Evolutionary conservation across 345 rosid species (phyloP), one percentile per base, ranked within the genome.

Genomic region (Garcia nutans): DNA sequence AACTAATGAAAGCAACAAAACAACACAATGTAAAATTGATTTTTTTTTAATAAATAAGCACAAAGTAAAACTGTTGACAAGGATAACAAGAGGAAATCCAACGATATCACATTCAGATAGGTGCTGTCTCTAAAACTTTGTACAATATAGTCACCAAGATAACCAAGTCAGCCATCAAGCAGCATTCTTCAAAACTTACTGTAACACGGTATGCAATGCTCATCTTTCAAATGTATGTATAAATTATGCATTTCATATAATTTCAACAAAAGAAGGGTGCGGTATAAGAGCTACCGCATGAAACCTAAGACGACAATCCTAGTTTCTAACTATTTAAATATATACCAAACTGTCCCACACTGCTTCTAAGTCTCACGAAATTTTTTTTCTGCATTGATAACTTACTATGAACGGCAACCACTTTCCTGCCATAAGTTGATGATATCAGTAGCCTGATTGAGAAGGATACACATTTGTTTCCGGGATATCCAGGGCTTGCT

Each of bases 401-500:
- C 70, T 83, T 62, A 83, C 11, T 79, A 65, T 12, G 82, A 77
- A 75, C 80, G 79, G 44, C 85, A 87, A 61, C 88, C 86, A 24
- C 84, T 84, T 60, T 88, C 82, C 80, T 91, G 97, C 97, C 97
- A 92, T 65, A 90, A 84, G 58, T 89, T 89, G 87, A 95, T 90
- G 75, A 95, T 82, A 45, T 91, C 96, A 23, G 97, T 87, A 58
- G 97, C 96, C 81, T 93, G 96, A 76, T 93, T 90, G 69, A 95
- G 97, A 73, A 93, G 91, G 77, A 87, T 81, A 76, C 86, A 75
- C 82, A 91, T 87, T 76, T 91, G 92, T 78, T 77, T 86, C 71
- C 82, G 89, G 8, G 97, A 89, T 77, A 95, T 91, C 97, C 97
- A 93, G 22, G 91, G 94, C 77, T 90, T 90, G 85, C 88, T 87